These are phyloP conservation scores for Aspergillus niger DNA, from an alignment of 2,329 filamentous ascomycete genomes.

Conservation along the genomic window DNA sequence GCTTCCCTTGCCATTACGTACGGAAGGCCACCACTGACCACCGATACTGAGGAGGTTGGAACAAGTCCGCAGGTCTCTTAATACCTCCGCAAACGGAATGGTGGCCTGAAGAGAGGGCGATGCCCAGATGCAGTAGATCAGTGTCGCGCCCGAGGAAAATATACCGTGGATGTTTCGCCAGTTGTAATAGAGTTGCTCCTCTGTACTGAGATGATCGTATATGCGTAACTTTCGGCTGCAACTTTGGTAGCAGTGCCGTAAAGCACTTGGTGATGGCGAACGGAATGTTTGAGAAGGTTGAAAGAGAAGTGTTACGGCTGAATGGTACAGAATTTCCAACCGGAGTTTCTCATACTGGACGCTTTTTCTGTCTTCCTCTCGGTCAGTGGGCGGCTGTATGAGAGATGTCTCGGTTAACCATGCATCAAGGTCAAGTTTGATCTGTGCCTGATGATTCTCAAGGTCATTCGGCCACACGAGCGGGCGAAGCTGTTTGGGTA, in stretches of 20 bases:
- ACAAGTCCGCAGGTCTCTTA: conserved; percentile 34
- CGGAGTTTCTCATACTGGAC: conserved; percentile 25
- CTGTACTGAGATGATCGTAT: conserved; percentile 35
- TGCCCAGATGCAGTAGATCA: conserved; percentile 44
- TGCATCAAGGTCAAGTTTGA: conserved; percentile 24
- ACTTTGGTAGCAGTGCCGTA: conserved; percentile 35
- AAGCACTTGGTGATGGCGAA: conserved; percentile 30
- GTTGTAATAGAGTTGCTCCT: conserved; percentile 33
- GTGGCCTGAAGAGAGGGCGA: conserved; percentile 31
- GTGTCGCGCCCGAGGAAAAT: conserved; percentile 41
- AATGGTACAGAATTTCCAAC: conserved; percentile 37
- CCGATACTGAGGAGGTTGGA: conserved; percentile 43
- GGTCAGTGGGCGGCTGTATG: neutral
- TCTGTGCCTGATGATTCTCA: conserved; percentile 18
- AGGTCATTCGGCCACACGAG: conserved; percentile 26
- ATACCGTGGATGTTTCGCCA: conserved; percentile 45
- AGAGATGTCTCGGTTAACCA: conserved; percentile 21
- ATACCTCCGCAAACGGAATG: conserved; percentile 23
- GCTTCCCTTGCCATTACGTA: conserved; percentile 34
- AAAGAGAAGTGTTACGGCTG: conserved; percentile 37
- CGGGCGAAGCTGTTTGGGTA: conserved; percentile 21
- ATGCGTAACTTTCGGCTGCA: conserved; percentile 29
- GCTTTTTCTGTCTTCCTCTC: conserved; percentile 8
- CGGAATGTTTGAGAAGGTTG: conserved; percentile 42
- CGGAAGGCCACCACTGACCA: conserved; percentile 46